Percentiles rank a stretch among this genome's conserved stretches.
Conservation (phyloP, 2,329 filamentous ascomycete genomes). For the Chrysoporthe austroafricana region DNA sequence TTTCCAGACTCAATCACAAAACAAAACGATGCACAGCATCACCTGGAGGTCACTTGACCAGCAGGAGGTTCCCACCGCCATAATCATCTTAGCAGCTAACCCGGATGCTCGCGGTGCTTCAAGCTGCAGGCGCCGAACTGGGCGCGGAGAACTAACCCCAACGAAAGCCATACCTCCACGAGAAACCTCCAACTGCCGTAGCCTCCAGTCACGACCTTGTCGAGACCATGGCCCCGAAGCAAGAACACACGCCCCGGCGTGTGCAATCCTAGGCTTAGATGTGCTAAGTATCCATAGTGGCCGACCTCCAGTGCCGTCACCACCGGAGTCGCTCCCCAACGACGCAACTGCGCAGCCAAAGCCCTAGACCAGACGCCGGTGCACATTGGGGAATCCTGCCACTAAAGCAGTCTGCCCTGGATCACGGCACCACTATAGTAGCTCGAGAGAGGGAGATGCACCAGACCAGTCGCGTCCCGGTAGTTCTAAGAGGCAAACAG, state of each 20-base stretch:
- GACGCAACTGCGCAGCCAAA: not conserved
- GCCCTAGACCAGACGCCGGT: not conserved
- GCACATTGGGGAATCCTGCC: not conserved
- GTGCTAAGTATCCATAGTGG: too few species aligned
- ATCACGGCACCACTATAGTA: not conserved
- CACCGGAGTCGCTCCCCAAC: not conserved
- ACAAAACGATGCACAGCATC: slow-evolving; percentile 10
- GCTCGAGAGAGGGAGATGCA: not conserved
- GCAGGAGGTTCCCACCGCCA: not conserved
- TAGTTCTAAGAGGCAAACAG: too few species aligned
- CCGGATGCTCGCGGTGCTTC: not conserved
- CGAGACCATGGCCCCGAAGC: not conserved
- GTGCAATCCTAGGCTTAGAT: not conserved
- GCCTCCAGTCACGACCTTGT: not conserved
- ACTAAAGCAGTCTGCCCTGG: not conserved
- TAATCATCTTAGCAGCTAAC: not conserved
- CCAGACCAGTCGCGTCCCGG: not conserved
- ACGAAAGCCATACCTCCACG: not conserved
- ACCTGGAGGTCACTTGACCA: slow-evolving; percentile 22
- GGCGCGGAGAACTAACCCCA: too few species aligned
- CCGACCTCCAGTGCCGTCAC: not conserved
- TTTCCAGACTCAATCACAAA: not conserved
- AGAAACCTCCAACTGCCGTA: not conserved
- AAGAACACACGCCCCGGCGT: not conserved
- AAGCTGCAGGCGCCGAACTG: not conserved